A percentile compares a stretch with the other conserved stretches of the same genome.
Evolutionary conservation across 805 yeast species (phyloP).

Genomic region (Lipomyces orientalis): DNA sequence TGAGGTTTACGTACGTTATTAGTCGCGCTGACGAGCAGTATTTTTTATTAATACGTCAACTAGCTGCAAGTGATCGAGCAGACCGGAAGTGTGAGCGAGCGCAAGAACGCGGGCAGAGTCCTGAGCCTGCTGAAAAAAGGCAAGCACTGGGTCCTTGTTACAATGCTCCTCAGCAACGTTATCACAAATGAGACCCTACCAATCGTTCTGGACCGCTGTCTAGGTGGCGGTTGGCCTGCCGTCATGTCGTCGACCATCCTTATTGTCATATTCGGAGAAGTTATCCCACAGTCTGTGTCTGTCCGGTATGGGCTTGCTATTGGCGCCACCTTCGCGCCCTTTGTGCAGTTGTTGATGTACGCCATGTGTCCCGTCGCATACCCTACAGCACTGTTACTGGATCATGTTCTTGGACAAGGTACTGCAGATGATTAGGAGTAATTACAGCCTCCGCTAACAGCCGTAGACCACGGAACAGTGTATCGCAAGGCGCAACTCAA

Average conservation of each 20-base stretch:
- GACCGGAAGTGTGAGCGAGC: conserved; percentile 73
- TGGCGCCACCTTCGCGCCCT: conserved; percentile 90
- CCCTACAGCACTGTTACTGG: conserved; percentile 83
- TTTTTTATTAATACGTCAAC: not conserved
- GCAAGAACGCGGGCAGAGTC: conserved; percentile 72
- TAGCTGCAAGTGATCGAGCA: conserved; percentile 80
- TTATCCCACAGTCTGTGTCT: conserved; percentile 92
- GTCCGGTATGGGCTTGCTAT: conserved; percentile 91
- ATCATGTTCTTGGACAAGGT: conserved; percentile 77
- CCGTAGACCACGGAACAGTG: conserved; percentile 83
- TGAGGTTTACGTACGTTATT: conserved; percentile 66
- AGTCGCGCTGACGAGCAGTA: not conserved
- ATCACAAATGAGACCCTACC: conserved; percentile 65
- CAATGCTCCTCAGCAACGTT: conserved; percentile 56
- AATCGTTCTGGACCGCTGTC: conserved; percentile 85
- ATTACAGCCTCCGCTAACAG: not conserved
- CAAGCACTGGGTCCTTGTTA: conserved; percentile 95
- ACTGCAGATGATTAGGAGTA: not conserved
- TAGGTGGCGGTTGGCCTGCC: conserved; percentile 98
- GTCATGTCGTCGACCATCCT: conserved; percentile 91
- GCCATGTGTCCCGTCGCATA: conserved; percentile 89
- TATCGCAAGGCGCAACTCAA: conserved; percentile 92
- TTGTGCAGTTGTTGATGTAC: conserved; percentile 84
- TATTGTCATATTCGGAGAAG: conserved; percentile 93
- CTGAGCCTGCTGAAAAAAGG: conserved; percentile 75